Percentiles rank a stretch among this genome's conserved stretches.
These are phyloP conservation scores for Heliocybe sulcata DNA, from an alignment of 1,284 basidiomycete species.

Conservation along the genomic window DNA sequence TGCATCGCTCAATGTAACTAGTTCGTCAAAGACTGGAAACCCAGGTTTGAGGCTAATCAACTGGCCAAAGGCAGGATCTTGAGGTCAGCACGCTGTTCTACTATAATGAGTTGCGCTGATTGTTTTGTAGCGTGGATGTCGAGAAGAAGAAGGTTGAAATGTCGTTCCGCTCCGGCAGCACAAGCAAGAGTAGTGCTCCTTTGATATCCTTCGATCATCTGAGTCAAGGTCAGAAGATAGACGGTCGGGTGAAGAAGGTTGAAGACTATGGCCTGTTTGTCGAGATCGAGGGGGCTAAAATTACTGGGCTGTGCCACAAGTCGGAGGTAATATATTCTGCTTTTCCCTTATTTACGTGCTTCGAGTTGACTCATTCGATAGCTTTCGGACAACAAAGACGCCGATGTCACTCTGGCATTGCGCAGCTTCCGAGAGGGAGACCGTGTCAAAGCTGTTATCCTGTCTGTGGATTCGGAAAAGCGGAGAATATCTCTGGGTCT, in stretches of 20 bases:
- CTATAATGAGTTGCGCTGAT: conserved; percentile 8
- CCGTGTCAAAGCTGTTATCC: conserved; percentile 74
- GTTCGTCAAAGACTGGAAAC: conserved; percentile 96
- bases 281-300: conserved; percentile 74
- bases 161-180: conserved; percentile 65
- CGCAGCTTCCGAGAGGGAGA: conserved; percentile 86
- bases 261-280: conserved; percentile 93
- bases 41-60: conserved; percentile 74
- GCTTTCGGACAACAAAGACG: conserved; percentile 81
- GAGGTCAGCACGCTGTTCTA: conserved; percentile 33
- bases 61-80: conserved; percentile 83
- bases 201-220: conserved; percentile 52
- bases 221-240: conserved; percentile 68
- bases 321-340: conserved; percentile 51
- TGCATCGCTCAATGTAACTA: conserved; percentile 23
- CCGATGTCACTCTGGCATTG: conserved; percentile 72
- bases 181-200: conserved; percentile 35
- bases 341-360: background rate
- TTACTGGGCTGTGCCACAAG: conserved; percentile 93
- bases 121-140: conserved; percentile 47
- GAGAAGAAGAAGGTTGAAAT: conserved; percentile 80
- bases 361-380: conserved; percentile 19
- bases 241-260: conserved; percentile 69
- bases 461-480: conserved; percentile 68
- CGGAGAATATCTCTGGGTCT: conserved; percentile 82